Conservation (phyloP, 139 green algal genomes). For the Ulvella scutata region DNA sequence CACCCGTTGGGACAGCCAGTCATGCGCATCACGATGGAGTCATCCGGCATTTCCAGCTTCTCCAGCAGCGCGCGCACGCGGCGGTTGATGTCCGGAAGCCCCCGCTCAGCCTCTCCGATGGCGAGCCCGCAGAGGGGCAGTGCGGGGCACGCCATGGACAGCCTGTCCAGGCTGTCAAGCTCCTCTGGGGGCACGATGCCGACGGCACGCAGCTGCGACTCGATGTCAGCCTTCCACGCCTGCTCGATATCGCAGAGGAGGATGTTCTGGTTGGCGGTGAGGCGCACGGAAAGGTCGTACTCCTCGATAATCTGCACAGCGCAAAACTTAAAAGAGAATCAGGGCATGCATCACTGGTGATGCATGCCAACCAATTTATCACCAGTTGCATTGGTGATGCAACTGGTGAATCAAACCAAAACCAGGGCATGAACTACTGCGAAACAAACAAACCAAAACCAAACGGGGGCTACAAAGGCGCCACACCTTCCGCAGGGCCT, state of each 20-base stretch:
- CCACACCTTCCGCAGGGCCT: constrained; percentile 37
- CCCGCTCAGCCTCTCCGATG: constrained; percentile 89
- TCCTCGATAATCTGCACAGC: constrained; percentile 51
- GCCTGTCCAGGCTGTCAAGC: constrained; percentile 33
- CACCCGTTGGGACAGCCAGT: constrained; percentile 99
- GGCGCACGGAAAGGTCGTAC: constrained; percentile 46
- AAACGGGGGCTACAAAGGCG: not conserved
- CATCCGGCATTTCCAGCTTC: constrained; percentile 44
- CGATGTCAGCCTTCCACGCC: constrained; percentile 67
- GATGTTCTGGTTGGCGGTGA: constrained; percentile 85
- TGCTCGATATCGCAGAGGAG: constrained; percentile 84
- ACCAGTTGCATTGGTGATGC: no score
- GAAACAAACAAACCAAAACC: no score
- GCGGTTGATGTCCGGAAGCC: constrained; percentile 76
- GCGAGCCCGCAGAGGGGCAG: constrained; percentile 94
- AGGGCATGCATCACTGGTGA: no score
- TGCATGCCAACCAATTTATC: no score
- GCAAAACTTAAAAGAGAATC: no score
- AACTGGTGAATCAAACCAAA: no score
- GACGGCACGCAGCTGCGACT: constrained; percentile 32
- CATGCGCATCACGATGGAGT: constrained; percentile 83
- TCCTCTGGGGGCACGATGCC: constrained; percentile 12
- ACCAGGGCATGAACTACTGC: no score
- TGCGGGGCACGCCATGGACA: constrained; percentile 94
- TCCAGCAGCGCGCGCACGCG: constrained; percentile 50